Conservation (phyloP, 306 rosid genomes). For the Lagenaria siceraria region DNA sequence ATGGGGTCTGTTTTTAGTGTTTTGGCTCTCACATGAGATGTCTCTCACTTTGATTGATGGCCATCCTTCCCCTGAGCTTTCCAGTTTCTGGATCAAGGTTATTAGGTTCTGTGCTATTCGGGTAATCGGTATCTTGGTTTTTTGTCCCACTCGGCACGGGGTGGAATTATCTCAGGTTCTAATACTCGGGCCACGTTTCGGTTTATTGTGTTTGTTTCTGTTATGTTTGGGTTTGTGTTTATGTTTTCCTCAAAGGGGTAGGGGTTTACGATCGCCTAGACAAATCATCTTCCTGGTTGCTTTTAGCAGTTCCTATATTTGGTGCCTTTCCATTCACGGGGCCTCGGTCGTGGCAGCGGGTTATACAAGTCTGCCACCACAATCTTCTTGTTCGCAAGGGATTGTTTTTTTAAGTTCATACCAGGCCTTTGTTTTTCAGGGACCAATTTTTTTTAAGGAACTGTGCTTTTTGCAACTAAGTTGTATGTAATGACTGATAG, state of each 20-base stretch:
- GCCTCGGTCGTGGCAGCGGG: constrained; percentile 69
- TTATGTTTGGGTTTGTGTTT: constrained; percentile 33
- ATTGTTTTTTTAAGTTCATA: constrained; percentile 33
- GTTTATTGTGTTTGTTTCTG: constrained; percentile 24
- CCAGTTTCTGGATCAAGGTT: constrained; percentile 10
- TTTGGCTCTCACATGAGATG: constrained; percentile 36
- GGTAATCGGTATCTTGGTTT: background rate
- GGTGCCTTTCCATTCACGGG: constrained; percentile 39
- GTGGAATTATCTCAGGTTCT: constrained; percentile 19
- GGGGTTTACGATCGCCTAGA: constrained; percentile 20
- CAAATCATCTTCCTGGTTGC: constrained; percentile 22
- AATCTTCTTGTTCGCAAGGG: constrained; percentile 24
- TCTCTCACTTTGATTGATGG: constrained; percentile 24
- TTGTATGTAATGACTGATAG: constrained; percentile 16
- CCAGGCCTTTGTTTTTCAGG: constrained; percentile 54
- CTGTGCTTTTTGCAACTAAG: constrained; percentile 27
- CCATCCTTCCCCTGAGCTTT: constrained; percentile 50
- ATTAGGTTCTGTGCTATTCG: background rate
- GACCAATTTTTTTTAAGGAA: constrained; percentile 31
- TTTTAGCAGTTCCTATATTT: constrained; percentile 31
- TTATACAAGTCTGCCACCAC: constrained; percentile 33
- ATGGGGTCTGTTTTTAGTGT: constrained; percentile 40
- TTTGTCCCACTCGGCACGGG: background rate
- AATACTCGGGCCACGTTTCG: constrained; percentile 20
- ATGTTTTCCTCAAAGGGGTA: constrained; percentile 45